Percentiles rank a stretch among this genome's conserved stretches.
phyloP scores from a whole-genome alignment of 2,329 filamentous ascomycete species.

The Aspergillus transmontanensis region DNA sequence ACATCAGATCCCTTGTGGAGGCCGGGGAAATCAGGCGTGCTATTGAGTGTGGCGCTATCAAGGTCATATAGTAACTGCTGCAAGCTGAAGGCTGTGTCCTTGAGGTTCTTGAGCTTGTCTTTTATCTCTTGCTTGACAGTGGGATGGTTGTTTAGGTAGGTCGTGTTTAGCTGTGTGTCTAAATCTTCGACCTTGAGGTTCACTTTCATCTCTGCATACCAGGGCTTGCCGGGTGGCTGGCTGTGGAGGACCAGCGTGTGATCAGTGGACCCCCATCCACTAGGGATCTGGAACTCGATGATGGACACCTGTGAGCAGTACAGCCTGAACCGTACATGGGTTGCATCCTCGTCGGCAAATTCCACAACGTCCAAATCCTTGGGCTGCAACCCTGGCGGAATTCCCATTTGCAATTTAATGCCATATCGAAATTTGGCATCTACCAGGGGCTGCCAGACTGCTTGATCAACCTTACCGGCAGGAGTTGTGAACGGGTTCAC shows the following conservation, averaged over 20 bases:
- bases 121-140: not conserved
- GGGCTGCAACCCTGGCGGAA: not conserved
- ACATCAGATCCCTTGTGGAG: not conserved
- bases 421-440: constrained; percentile 2
- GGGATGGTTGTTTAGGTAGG: constrained; percentile 9
- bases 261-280: not conserved
- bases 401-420: constrained; percentile 9
- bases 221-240: constrained; percentile 3
- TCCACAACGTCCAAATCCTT: constrained; percentile 5
- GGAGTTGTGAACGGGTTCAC: constrained; percentile 11
- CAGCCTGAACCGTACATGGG: constrained; percentile 7
- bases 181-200: constrained; percentile 3
- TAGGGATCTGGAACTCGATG: not conserved
- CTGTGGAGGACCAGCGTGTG: constrained; percentile 2
- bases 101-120: constrained; percentile 7
- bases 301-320: constrained; percentile 4
- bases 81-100: constrained; percentile 12
- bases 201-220: constrained; percentile 2
- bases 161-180: constrained; percentile 4
- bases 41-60: constrained; percentile 6
- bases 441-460: not conserved
- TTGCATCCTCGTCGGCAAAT: not conserved
- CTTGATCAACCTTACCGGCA: not conserved
- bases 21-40: not conserved
- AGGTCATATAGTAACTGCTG: constrained; percentile 12